Evolutionary conservation across 2,329 filamentous ascomycete genomes (phyloP), one percentile per base, ranked within the genome.

Genomic region (Teratosphaeria gauchensis): DNA sequence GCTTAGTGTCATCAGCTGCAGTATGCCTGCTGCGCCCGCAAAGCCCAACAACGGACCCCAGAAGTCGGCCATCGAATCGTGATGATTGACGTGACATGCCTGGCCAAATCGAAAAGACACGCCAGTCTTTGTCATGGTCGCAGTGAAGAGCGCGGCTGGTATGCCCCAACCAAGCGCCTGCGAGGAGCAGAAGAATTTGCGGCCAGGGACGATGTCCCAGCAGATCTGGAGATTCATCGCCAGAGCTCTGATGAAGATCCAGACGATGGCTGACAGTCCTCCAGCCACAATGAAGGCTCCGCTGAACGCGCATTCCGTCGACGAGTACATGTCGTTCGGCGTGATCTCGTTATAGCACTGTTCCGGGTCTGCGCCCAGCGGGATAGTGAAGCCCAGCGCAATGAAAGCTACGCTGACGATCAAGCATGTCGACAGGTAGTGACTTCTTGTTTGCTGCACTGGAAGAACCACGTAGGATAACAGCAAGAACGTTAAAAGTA

Each of bases 201-300:
- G 83, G 46, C 94, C 94, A 3, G 95, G 89, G 7, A 92, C 85
- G 35, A 95, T 82, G 73, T 97, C 91, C 94, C 94, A 99, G 78
- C 92, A 96, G 64, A 99, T 96, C 56, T 97, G 94, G 30, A 99
- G 84, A 74, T 99, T 94, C 67, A 99, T 86, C 4, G 91, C 95
- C 35, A 97, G 76, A 0, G 92, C 89, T 63, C 94, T 85, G 61
- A 96, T 81, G 71, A 96, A 95, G 63, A 92, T 83, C 92, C 94
- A 99, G 73, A 95, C 85, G 33, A 90, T 84, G 53, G 86, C 89
- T 32, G 84, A 82, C 81, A 92, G 89, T 51, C 92, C 94, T 56
- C 94, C 94, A 32, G 92, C 83, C 55, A 97, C 82, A 55, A 99
- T 77, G 64, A 96, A 86, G 1, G 90, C 82, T 9, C 94, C 94